Evolutionary conservation across 2,329 filamentous ascomycete species (phyloP).

Genomic region (Dactylonectria macrodidyma): DNA sequence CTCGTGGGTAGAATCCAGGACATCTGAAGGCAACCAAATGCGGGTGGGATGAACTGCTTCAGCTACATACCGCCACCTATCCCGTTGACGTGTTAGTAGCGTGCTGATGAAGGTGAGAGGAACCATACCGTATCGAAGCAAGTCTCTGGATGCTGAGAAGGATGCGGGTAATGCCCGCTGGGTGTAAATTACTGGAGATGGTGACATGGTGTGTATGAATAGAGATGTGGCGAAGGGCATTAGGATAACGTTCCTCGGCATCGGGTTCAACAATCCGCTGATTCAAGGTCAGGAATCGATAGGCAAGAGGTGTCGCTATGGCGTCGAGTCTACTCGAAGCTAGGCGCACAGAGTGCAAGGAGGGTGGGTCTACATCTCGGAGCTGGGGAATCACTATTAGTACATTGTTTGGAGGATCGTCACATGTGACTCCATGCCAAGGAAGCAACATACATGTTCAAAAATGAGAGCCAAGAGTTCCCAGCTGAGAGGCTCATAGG

Average conservation of each 20-base stretch:
- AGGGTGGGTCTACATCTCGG: conserved; percentile 53
- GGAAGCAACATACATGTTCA: conserved; percentile 54
- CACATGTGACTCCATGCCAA: neutral
- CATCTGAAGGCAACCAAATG: conserved; percentile 57
- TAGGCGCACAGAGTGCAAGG: conserved; percentile 54
- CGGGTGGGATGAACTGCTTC: conserved; percentile 42
- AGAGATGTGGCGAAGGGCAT: conserved; percentile 54
- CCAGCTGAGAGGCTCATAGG: conserved; percentile 55
- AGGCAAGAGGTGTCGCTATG: conserved; percentile 60
- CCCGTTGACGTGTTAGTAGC: conserved; percentile 29
- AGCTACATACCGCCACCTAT: conserved; percentile 58
- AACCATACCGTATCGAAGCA: conserved; percentile 56
- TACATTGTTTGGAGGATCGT: conserved; percentile 3
- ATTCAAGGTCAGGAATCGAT: conserved; percentile 57
- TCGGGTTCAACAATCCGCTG: conserved; percentile 53
- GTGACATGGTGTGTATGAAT: conserved; percentile 58
- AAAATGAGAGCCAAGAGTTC: conserved; percentile 61
- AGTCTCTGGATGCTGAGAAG: conserved; percentile 55
- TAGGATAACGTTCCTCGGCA: conserved; percentile 52
- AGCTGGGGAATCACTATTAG: conserved; percentile 52
- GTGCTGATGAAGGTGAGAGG: neutral
- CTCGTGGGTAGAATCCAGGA: conserved; percentile 53
- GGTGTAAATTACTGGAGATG: conserved; percentile 58
- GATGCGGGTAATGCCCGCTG: conserved; percentile 53
- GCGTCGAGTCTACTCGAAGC: conserved; percentile 58